A percentile compares a stretch with the other conserved stretches of the same genome.
Evolutionary conservation across 1,139 yeast genomes (phyloP).

Genomic region (Diutina mesorugosa): DNA sequence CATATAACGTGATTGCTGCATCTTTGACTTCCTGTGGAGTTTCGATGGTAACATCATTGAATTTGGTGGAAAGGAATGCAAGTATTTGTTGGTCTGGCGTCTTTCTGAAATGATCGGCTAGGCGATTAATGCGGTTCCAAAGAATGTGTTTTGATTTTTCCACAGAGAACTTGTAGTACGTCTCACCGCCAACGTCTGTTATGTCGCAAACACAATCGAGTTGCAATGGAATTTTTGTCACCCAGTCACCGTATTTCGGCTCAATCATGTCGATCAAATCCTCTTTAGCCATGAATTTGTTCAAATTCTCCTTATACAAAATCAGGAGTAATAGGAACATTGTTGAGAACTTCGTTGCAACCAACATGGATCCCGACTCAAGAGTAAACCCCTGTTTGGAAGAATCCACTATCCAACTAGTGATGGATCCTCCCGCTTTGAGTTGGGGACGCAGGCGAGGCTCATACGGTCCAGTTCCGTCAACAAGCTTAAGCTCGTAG

Average conservation of each 20-base stretch:
- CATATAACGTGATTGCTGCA: constrained; percentile 11
- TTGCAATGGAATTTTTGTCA: constrained; percentile 12
- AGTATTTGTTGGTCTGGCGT: constrained; percentile 21
- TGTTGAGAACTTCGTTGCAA: constrained; percentile 30
- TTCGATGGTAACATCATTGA: constrained; percentile 10
- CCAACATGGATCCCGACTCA: constrained; percentile 23
- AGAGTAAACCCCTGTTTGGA: constrained; percentile 14
- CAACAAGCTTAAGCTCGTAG: constrained; percentile 22
- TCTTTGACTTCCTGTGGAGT: constrained; percentile 18
- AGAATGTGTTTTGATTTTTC: constrained; percentile 14
- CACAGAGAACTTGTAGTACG: constrained; percentile 30
- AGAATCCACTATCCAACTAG: constrained; percentile 23
- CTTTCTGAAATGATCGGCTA: constrained; percentile 35
- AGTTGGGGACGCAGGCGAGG: constrained; percentile 8
- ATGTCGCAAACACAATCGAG: constrained; percentile 25
- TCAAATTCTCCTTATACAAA: constrained; percentile 18
- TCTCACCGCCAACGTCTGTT: constrained; percentile 33
- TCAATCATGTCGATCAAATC: constrained; percentile 33
- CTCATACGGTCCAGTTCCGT: constrained; percentile 12
- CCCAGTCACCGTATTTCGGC: constrained; percentile 13
- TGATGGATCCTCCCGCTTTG: constrained; percentile 17
- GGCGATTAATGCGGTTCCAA: constrained; percentile 34
- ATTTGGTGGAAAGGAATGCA: constrained; percentile 17
- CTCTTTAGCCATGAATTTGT: constrained; percentile 30
- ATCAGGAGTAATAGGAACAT: constrained; percentile 27